Conservation (phyloP, 1,284 basidiomycete genomes). For the Ceratobasidium sp. region DNA sequence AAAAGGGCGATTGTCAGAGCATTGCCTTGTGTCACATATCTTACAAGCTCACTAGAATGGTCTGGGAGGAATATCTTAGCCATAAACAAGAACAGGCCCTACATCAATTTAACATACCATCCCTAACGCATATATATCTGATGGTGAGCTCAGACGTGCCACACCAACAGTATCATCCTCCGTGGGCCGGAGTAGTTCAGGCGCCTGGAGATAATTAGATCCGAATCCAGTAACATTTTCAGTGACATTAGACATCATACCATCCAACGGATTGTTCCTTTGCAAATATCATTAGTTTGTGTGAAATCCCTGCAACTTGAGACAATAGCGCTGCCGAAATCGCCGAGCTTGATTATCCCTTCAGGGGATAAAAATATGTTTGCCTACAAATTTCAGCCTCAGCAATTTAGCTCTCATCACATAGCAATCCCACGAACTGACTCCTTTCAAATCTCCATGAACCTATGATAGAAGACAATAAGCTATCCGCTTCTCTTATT, state of each 20-base stretch:
- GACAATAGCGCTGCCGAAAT: constrained; percentile 18
- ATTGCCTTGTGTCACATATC: neutral
- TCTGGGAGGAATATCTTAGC: neutral
- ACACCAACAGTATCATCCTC: too few species aligned
- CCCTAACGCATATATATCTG: constrained; percentile 19
- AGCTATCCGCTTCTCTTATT: too few species aligned
- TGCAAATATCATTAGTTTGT: neutral
- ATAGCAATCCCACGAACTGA: neutral
- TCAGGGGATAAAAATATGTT: constrained; percentile 16
- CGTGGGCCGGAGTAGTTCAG: neutral
- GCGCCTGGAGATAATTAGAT: neutral
- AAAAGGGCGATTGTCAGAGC: neutral
- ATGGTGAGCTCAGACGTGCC: neutral
- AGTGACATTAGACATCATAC: neutral
- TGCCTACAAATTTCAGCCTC: neutral
- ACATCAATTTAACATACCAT: neutral
- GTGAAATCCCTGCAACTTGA: neutral
- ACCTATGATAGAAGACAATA: too few species aligned
- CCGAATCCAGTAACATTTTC: neutral
- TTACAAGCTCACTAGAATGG: neutral
- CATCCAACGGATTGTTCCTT: constrained; percentile 31
- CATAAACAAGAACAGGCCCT: neutral
- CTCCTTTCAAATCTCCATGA: constrained; percentile 7
- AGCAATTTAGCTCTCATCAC: neutral
- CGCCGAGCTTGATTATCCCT: neutral